phyloP scores from a whole-genome alignment of 2,329 filamentous ascomycete species.

The Botrytis galanthina region DNA sequence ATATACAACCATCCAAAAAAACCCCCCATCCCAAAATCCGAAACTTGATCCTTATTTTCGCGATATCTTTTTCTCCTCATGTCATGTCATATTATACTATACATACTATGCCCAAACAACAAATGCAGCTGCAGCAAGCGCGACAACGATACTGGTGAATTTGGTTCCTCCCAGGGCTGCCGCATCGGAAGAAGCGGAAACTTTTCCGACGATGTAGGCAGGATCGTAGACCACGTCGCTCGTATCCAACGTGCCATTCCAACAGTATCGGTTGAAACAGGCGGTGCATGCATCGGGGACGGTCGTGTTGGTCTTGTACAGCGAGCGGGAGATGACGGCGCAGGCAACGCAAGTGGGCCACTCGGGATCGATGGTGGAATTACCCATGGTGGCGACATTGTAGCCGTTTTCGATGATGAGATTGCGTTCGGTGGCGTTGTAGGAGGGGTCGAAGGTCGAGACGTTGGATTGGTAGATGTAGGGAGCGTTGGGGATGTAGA shows the following conservation, averaged over 20 bases:
- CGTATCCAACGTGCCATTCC: conserved; percentile 62
- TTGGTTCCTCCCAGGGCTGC: not conserved
- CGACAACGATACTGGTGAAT: not conserved
- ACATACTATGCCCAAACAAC: not conserved
- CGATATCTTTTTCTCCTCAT: not conserved
- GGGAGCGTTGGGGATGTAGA: conserved; percentile 85
- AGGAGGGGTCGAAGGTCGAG: conserved; percentile 69
- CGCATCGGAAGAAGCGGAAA: conserved; percentile 1
- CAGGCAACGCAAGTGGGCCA: conserved; percentile 89
- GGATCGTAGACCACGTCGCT: conserved; percentile 30
- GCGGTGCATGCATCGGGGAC: conserved; percentile 69
- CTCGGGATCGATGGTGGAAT: conserved; percentile 67
- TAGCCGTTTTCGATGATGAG: conserved; percentile 84
- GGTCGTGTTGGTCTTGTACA: conserved; percentile 65
- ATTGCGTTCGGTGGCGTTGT: conserved; percentile 66
- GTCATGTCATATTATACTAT: too few species aligned
- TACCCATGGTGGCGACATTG: conserved; percentile 78
- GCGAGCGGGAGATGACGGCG: conserved; percentile 75
- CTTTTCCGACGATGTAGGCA: conserved; percentile 24
- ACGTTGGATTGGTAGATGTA: conserved; percentile 76
- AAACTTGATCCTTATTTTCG: not conserved
- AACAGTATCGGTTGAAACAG: conserved; percentile 87
- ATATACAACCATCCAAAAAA: not conserved
- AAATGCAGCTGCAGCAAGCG: not conserved
- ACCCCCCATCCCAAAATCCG: not conserved